These are phyloP conservation scores for Tillandsia fasciculata DNA, from an alignment of 176 grass and related monocot genomes.

Conservation along the genomic window DNA sequence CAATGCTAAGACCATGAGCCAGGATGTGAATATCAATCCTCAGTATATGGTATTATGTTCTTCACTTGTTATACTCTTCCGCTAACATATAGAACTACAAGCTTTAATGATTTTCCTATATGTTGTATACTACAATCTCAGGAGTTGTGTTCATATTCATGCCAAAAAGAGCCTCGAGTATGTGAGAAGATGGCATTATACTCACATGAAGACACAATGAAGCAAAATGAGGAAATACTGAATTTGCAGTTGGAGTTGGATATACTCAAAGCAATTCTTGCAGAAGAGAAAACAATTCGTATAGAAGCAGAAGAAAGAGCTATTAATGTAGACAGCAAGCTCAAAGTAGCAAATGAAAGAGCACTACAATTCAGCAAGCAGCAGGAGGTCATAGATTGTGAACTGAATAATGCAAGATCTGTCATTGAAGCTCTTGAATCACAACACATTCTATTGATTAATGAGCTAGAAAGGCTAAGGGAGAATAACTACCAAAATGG, in stretches of 20 bases:
- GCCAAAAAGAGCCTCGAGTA: constrained; percentile 13
- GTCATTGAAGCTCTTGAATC: constrained; percentile 77
- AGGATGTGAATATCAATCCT: constrained; percentile 17
- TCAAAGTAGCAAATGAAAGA: constrained; percentile 35
- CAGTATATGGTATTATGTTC: constrained; percentile 13
- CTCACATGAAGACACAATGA: constrained; percentile 24
- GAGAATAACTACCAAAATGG: constrained; percentile 29
- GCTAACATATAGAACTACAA: not conserved
- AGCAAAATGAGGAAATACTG: constrained; percentile 37
- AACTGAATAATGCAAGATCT: constrained; percentile 52
- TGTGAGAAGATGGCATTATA: constrained; percentile 11
- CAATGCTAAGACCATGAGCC: constrained; percentile 20
- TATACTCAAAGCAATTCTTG: constrained; percentile 64
- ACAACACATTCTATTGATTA: constrained; percentile 60
- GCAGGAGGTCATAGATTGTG: constrained; percentile 32
- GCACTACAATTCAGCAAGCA: constrained; percentile 22
- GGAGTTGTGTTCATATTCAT: constrained; percentile 9
- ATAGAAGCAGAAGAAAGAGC: constrained; percentile 34
- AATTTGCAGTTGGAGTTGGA: constrained; percentile 73
- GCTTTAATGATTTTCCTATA: not conserved
- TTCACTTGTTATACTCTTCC: not conserved
- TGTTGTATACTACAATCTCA: constrained; percentile 1
- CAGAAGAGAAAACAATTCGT: constrained; percentile 53
- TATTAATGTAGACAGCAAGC: constrained; percentile 26
- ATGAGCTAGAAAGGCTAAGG: constrained; percentile 59